Evolutionary conservation across 768 basidiomycete genomes (phyloP).

Genomic region (Termitomyces titanicus): DNA sequence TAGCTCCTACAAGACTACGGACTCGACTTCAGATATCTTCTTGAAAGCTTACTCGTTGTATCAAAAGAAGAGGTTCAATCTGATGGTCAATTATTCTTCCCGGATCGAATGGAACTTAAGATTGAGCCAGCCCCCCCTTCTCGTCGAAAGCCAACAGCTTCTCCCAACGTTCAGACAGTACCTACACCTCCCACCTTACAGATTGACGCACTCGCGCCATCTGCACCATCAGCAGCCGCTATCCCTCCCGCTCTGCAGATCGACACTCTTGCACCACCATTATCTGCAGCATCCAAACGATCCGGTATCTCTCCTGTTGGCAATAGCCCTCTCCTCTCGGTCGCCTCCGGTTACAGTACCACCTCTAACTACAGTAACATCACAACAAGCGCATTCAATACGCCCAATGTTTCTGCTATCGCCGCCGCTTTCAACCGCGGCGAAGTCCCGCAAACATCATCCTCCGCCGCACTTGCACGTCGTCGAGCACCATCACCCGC

Average conservation of each 20-base stretch:
- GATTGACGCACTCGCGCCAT: conserved; percentile 12
- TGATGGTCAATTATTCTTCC: conserved; percentile 28
- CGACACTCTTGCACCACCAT: conserved; percentile 14
- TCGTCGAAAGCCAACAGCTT: conserved; percentile 13
- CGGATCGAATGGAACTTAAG: conserved; percentile 24
- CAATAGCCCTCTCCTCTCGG: conserved; percentile 15
- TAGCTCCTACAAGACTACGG: conserved; percentile 91
- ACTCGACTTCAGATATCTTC: conserved; percentile 89
- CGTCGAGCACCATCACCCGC: conserved; percentile 13
- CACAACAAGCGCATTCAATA: conserved; percentile 8
- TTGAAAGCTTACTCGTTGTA: conserved; percentile 66
- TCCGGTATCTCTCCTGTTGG: conserved; percentile 15
- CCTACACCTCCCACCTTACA: conserved; percentile 1
- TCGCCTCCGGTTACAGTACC: conserved; percentile 14
- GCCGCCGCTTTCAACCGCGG: conserved; percentile 10
- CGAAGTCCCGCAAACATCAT: conserved; percentile 8
- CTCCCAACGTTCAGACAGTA: not conserved
- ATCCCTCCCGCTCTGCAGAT: conserved; percentile 6
- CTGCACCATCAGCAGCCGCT: conserved; percentile 7
- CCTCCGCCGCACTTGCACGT: conserved; percentile 9
- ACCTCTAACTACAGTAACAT: conserved; percentile 8
- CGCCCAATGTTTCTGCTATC: conserved; percentile 10
- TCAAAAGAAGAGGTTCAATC: conserved; percentile 34
- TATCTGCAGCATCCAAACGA: conserved; percentile 11
- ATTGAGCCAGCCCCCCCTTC: conserved; percentile 19